phyloP scores from a whole-genome alignment of 495 filamentous ascomycete species.

The Lindgomyces ingoldianus region DNA sequence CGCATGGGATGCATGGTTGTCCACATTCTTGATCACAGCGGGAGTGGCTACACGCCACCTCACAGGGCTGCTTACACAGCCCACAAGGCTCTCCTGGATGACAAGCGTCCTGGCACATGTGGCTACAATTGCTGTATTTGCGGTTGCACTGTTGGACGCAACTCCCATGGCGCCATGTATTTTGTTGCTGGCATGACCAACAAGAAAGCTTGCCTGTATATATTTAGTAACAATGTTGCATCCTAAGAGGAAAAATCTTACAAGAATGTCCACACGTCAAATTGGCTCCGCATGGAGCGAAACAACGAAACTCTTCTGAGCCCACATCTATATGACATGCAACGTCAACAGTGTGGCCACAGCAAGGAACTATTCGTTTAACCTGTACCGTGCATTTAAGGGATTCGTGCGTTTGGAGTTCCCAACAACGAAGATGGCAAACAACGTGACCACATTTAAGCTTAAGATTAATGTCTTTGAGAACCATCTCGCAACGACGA shows the following conservation, averaged over 20 bases:
- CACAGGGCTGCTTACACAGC: constrained; percentile 58
- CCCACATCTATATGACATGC: constrained; percentile 51
- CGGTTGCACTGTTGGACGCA: constrained; percentile 5
- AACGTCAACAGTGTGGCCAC: constrained; percentile 56
- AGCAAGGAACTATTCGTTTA: constrained; percentile 52
- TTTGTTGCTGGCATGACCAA: background rate
- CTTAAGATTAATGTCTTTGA: constrained; percentile 46
- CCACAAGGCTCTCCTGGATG: constrained; percentile 57
- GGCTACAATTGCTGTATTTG: constrained; percentile 52
- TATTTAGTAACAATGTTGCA: constrained; percentile 61
- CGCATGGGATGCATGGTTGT: constrained; percentile 68
- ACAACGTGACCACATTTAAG: constrained; percentile 64
- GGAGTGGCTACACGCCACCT: constrained; percentile 64
- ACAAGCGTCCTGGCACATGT: constrained; percentile 58
- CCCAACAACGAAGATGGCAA: constrained; percentile 54
- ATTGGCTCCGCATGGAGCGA: constrained; percentile 47
- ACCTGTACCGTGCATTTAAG: constrained; percentile 46
- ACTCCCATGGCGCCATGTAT: background rate
- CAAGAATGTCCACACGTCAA: constrained; percentile 67
- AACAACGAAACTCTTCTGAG: constrained; percentile 49
- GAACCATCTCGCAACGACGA: constrained; percentile 46
- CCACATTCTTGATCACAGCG: constrained; percentile 59
- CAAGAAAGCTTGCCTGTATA: background rate
- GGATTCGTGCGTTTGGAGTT: constrained; percentile 46
- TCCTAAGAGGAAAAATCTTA: constrained; percentile 61